A percentile compares a stretch with the other conserved stretches of the same genome.
phyloP scores from a whole-genome alignment of 2,329 filamentous ascomycete genomes.

The Calonectria hawksworthii region DNA sequence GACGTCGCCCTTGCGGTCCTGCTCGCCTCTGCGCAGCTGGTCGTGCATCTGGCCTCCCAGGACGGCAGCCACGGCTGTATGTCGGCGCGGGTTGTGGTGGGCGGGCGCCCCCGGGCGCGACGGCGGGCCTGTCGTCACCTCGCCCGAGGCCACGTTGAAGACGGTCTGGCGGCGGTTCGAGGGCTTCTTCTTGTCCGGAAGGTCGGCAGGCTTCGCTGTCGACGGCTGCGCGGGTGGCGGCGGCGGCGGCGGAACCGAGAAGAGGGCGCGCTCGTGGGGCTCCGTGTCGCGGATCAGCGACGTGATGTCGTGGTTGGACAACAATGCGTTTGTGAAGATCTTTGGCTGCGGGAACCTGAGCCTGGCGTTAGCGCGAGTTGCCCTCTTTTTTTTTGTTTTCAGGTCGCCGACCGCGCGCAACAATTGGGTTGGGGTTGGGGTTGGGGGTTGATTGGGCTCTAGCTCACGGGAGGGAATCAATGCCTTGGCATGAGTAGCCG shows the following conservation, averaged over 20 bases:
- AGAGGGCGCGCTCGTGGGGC: constrained; percentile 92
- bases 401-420: neutral
- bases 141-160: constrained; percentile 74
- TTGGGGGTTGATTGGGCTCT: too few relatives aligned
- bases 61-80: constrained; percentile 91
- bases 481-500: constrained; percentile 80
- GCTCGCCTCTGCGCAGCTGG: constrained; percentile 75
- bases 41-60: constrained; percentile 90
- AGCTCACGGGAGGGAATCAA: constrained; percentile 79
- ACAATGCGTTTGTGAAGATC: constrained; percentile 94
- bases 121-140: constrained; percentile 71
- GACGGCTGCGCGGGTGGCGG: constrained; percentile 53
- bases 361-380: neutral
- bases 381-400: neutral
- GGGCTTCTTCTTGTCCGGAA: constrained; percentile 54
- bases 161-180: constrained; percentile 71
- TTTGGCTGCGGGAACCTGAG: constrained; percentile 88
- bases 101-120: constrained; percentile 55
- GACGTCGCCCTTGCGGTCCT: constrained; percentile 73
- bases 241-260: constrained; percentile 87
- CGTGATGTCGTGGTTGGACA: constrained; percentile 92
- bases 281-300: constrained; percentile 96
- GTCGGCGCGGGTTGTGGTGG: constrained; percentile 68
- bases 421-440: too few relatives aligned
- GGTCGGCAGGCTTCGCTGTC: constrained; percentile 52